These are phyloP conservation scores for Globisporangium emineosum DNA, from an alignment of 352 stramenopile species.

Conservation along the genomic window DNA sequence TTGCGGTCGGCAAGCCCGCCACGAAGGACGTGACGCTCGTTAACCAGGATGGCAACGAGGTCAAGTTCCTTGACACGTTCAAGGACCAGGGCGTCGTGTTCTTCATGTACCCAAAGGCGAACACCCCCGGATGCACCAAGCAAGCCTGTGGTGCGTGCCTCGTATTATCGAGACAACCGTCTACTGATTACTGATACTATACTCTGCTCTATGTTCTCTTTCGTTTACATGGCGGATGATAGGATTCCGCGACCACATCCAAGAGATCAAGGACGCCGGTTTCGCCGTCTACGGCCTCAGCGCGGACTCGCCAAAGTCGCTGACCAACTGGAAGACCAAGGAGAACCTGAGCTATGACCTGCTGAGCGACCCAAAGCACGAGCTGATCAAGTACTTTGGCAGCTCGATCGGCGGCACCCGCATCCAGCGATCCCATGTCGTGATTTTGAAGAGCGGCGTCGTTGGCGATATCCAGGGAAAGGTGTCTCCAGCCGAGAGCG, in stretches of 20 bases:
- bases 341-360: slow-evolving; percentile 77
- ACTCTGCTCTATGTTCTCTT: not conserved
- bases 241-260: slow-evolving; percentile 82
- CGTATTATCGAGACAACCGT: not conserved
- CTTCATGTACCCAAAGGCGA: slow-evolving; percentile 88
- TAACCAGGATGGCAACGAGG: slow-evolving; percentile 64
- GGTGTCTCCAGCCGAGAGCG: slow-evolving; percentile 71
- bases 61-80: slow-evolving; percentile 65
- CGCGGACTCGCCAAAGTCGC: slow-evolving; percentile 64
- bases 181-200: slow-evolving; percentile 6
- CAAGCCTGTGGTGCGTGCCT: slow-evolving; percentile 66
- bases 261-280: slow-evolving; percentile 76
- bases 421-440: slow-evolving; percentile 81
- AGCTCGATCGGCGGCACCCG: slow-evolving; percentile 76
- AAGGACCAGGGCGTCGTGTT: slow-evolving; percentile 80
- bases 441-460: slow-evolving; percentile 76
- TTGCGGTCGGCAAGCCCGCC: slow-evolving; percentile 44
- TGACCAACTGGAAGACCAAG: slow-evolving; percentile 81
- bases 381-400: slow-evolving; percentile 86
- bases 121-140: slow-evolving; percentile 86
- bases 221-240: not conserved
- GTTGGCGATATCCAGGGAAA: slow-evolving; percentile 79
- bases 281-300: slow-evolving; percentile 82
- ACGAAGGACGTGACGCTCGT: slow-evolving; percentile 62
- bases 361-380: slow-evolving; percentile 75